These are phyloP conservation scores for Triticum timopheevii DNA, from an alignment of 176 grass and related monocot genomes.

Conservation along the genomic window DNA sequence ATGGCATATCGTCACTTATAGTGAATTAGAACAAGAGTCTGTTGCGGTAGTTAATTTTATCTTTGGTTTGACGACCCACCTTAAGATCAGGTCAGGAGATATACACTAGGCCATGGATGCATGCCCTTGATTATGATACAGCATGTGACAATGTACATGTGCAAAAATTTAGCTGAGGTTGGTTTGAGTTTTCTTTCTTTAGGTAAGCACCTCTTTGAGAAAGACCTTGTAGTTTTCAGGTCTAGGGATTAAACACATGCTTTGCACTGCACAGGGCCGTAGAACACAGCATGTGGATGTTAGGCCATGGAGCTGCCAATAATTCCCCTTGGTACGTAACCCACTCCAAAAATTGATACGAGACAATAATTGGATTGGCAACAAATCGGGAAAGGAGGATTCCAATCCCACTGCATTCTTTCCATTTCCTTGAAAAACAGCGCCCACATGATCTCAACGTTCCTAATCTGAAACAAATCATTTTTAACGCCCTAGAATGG, in stretches of 20 bases:
- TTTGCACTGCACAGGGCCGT: not conserved
- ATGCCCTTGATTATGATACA: too few relatives aligned
- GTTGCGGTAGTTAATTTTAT: too few relatives aligned
- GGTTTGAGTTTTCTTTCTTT: too few relatives aligned
- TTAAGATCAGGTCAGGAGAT: too few relatives aligned
- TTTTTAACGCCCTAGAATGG: not conserved
- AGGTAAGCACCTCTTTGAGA: not conserved
- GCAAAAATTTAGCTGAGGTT: too few relatives aligned
- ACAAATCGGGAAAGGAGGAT: conserved; percentile 14
- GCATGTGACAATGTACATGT: too few relatives aligned
- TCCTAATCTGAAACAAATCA: conserved; percentile 16
- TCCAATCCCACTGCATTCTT: not conserved
- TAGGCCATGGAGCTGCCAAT: conserved; percentile 10
- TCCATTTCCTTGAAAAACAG: not conserved
- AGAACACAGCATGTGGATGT: conserved; percentile 12
- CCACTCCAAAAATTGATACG: not conserved
- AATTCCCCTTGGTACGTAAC: not conserved
- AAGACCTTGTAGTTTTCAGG: conserved; percentile 8
- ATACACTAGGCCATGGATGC: too few relatives aligned
- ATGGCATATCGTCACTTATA: too few relatives aligned
- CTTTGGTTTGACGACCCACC: too few relatives aligned
- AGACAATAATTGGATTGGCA: conserved; percentile 8
- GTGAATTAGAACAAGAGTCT: too few relatives aligned
- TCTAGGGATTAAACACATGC: conserved; percentile 39
- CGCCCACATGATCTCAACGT: conserved; percentile 21